Evolutionary conservation across 2,329 filamentous ascomycete species (phyloP).

Genomic region (Pseudogymnoascus sp.): DNA sequence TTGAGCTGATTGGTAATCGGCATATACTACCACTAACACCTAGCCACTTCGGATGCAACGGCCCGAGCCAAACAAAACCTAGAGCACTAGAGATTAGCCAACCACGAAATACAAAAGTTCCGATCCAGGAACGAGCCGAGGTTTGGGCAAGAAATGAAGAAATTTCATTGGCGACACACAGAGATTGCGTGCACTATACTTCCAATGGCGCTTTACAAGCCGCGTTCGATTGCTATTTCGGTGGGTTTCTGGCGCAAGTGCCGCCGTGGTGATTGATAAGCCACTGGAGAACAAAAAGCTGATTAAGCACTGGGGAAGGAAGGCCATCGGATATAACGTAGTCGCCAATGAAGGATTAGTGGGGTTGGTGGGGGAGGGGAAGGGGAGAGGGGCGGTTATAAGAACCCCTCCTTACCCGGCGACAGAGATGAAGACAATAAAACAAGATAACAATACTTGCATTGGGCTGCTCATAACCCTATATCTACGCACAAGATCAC

Average conservation of each 20-base stretch:
- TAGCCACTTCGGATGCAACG: not conserved
- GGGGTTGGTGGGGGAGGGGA: not conserved
- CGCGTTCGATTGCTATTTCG: not conserved
- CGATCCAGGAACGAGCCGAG: constrained; percentile 2
- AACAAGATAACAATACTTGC: not conserved
- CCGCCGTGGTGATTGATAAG: not conserved
- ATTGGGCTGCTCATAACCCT: not conserved
- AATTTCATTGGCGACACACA: not conserved
- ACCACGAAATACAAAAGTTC: not conserved
- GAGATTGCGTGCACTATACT: not conserved
- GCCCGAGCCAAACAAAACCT: not conserved
- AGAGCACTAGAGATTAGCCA: not conserved
- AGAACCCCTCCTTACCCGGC: not conserved
- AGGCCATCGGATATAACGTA: not conserved
- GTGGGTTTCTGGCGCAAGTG: not conserved
- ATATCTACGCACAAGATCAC: not conserved
- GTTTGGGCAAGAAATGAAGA: not conserved
- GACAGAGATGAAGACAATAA: not conserved
- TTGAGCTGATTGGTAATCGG: not conserved
- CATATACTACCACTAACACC: not conserved
- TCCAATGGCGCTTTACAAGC: not conserved
- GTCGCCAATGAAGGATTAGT: not conserved
- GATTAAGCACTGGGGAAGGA: not conserved
- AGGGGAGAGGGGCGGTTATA: not conserved
- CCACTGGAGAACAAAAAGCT: not conserved